A percentile compares a stretch with the other conserved stretches of the same genome.
Evolutionary conservation across 192 early-diverging fungal genomes (phyloP).

Genomic region (Rhizoclosmatium globosum): DNA sequence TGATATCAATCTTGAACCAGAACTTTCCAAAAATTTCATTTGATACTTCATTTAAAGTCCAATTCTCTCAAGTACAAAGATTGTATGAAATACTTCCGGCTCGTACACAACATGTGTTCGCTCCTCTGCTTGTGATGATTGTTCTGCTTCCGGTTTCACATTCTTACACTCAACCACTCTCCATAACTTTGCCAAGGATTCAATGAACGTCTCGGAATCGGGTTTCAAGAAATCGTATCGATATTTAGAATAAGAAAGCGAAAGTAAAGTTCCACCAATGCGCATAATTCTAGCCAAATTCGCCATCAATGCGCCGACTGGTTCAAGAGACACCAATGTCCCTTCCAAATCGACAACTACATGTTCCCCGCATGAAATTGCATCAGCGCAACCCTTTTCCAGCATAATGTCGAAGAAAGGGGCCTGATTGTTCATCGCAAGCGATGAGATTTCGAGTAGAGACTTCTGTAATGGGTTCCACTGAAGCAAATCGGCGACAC

Average conservation of each 20-base stretch:
- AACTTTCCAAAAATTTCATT: neutral
- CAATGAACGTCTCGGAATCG: too few species aligned
- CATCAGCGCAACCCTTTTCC: constrained; percentile 23
- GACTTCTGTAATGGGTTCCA: neutral
- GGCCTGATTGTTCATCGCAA: neutral
- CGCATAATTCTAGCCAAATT: neutral
- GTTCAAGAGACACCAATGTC: neutral
- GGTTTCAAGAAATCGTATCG: constrained; percentile 22
- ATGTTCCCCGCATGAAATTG: constrained; percentile 19
- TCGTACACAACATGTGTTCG: neutral
- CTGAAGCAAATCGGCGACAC: constrained; percentile 6
- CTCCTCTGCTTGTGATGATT: neutral
- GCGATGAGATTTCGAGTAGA: neutral
- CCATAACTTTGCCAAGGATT: neutral
- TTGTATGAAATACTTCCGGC: neutral
- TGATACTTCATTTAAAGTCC: neutral
- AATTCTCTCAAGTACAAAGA: neutral
- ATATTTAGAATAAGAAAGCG: constrained; percentile 22
- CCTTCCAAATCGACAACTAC: neutral
- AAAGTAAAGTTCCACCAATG: neutral
- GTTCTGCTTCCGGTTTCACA: constrained; percentile 8
- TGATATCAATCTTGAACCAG: neutral
- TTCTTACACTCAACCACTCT: neutral
- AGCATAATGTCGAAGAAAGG: neutral
- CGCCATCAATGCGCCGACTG: neutral